Base-by-base conservation (phyloP, 177 flowering plant genomes). In the Vitis hybrid region DNA sequence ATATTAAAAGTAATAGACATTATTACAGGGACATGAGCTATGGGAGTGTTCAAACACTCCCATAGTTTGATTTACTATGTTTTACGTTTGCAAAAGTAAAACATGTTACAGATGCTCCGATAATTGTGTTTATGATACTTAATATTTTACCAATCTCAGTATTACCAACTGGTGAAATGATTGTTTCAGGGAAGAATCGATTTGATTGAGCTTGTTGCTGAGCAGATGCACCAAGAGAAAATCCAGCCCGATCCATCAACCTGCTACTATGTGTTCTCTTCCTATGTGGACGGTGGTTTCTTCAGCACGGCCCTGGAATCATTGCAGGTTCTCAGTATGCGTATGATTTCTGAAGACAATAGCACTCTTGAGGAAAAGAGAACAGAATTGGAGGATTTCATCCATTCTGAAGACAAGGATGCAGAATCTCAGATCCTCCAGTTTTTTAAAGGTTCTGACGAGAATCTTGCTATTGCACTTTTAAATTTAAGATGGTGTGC, bases 401-500 rank as follows among this genome's bases (percentile, higher is more conserved):
- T 90, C 56, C 72, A 85, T n/a, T 51, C 76, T 39, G 97, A 93
- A 78, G 88, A 85, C 68, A 20, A 49, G 12, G 88, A 86, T 61
- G 80, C 83, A 31, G 97, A 90, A 63, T 68, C 68, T 1, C 73
- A 73, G 51, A 87, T 91, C 71, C 62, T 85, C 6, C 61, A 82
- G 51, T 59, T 78, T 11, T 90, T 89, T 55, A 74, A 74, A 66
- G 74, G 76, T 63, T 79, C 74, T 12, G 71, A 75, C 19, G 87
- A 74, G 65, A 58, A 78, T 67, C 63, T 86, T 58, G 83, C 88
- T 65, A 73, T 75, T 61, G 94, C 90, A 22, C 76, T 95, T 16
- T 71, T 90, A 69, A 80, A 87, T 57, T 74, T 95, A 63, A 90
- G 98, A 81, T 91, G 93, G 97, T 91, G 90, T 73, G 90, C 94